A percentile compares a stretch with the other conserved stretches of the same genome.
phyloP scores from a whole-genome alignment of 139 green algal genomes.

The Pleodorina starrii region DNA sequence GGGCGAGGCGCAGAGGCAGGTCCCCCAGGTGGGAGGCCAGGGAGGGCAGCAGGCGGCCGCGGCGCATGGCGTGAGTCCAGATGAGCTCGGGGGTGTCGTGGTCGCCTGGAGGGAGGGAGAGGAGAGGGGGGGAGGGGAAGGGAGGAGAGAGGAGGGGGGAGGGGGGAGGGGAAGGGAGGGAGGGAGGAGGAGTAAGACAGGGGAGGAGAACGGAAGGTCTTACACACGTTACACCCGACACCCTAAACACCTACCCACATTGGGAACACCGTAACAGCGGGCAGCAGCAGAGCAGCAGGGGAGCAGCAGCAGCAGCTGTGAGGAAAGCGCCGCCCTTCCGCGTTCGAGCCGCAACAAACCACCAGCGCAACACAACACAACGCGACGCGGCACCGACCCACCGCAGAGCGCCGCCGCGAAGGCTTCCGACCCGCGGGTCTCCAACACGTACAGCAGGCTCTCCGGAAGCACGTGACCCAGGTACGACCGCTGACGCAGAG shows the following conservation, averaged over 20 bases:
- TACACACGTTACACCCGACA: no score
- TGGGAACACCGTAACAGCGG: no score
- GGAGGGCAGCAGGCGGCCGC: slow-evolving; percentile 81
- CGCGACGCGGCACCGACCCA: neutral
- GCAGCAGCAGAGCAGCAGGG: neutral
- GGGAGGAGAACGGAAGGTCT: no score
- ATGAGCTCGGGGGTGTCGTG: slow-evolving; percentile 93
- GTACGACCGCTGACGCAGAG: slow-evolving; percentile 80
- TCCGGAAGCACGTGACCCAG: slow-evolving; percentile 92
- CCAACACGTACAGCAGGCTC: slow-evolving; percentile 91
- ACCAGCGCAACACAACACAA: neutral
- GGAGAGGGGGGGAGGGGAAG: neutral
- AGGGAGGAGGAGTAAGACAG: no score
- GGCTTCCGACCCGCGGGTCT: slow-evolving; percentile 70
- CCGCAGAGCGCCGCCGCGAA: slow-evolving; percentile 84
- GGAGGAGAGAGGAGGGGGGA: neutral
- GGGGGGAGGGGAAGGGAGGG: neutral
- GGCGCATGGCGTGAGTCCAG: slow-evolving; percentile 93
- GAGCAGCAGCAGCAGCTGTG: no score
- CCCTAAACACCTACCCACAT: no score
- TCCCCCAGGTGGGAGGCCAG: slow-evolving; percentile 76
- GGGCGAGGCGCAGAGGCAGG: slow-evolving; percentile 73
- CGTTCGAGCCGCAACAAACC: neutral
- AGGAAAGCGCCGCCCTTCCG: no score
- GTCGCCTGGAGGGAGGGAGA: slow-evolving; percentile 69